Evolutionary conservation across 164 flowering plant genomes (phyloP).

Genomic region (Vitis cinerea): DNA sequence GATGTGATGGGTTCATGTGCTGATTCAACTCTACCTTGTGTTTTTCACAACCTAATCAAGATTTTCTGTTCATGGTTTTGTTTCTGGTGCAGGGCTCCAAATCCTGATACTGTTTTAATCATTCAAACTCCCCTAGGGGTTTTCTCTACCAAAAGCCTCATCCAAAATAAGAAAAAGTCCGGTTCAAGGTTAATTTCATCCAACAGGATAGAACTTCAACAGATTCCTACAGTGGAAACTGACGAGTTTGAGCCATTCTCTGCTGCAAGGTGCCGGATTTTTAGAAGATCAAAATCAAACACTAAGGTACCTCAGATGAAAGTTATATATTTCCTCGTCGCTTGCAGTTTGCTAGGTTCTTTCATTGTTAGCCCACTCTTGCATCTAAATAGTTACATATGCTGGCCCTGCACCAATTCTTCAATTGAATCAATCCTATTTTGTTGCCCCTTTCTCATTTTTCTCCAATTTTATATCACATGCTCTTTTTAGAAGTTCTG

Average conservation of each 20-base stretch:
- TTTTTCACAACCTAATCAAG: not conserved
- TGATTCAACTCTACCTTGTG: too few species aligned
- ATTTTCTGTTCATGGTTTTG: not conserved
- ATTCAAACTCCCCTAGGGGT: constrained; percentile 76
- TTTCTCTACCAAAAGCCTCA: constrained; percentile 67
- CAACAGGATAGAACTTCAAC: constrained; percentile 34
- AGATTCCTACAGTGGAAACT: constrained; percentile 33
- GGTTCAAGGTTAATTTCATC: constrained; percentile 77
- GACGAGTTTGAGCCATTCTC: constrained; percentile 57
- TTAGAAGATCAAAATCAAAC: constrained; percentile 39
- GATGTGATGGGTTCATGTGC: too few species aligned
- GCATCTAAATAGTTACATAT: too few species aligned
- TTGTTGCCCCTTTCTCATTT: too few species aligned
- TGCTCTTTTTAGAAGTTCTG: too few species aligned
- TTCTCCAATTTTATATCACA: too few species aligned
- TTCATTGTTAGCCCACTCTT: too few species aligned
- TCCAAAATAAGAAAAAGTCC: constrained; percentile 51
- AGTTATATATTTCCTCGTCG: too few species aligned
- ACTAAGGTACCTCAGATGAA: constrained; percentile 46
- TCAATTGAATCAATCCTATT: too few species aligned
- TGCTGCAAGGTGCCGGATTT: constrained; percentile 82
- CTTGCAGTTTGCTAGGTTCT: not conserved
- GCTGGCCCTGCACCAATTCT: too few species aligned
- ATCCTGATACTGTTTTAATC: constrained; percentile 77
- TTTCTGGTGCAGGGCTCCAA: constrained; percentile 72